Evolutionary conservation across 2,329 filamentous ascomycete genomes (phyloP), one percentile per base, ranked within the genome.

Genomic region (Pseudogymnoascus verrucosus): DNA sequence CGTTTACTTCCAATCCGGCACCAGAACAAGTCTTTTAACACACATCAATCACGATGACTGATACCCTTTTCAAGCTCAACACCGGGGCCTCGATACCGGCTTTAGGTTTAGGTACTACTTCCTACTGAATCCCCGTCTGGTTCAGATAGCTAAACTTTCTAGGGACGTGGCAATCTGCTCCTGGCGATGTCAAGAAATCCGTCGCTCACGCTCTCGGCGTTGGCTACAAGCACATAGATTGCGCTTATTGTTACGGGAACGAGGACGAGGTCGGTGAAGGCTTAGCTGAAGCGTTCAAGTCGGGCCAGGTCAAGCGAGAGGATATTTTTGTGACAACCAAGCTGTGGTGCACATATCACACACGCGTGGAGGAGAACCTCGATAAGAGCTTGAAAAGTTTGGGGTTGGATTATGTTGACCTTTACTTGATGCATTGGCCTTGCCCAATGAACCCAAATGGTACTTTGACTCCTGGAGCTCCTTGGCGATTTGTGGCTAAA

Each of bases 261-360:
- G 91, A 96, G 77, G 83, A 88, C 59, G 90, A 93, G 75, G 91
- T 96, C 14, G 91, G 91, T 67, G 79, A 87, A 72, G 91, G 89
- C 8, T 82, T 96, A 62, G 84, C 86, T 73, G 86, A 89, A 63
- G 89, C 88, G 19, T 85, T 93, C 71, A 81, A 79, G 34, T 78
- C 84, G 4, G 90, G 90, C 23, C 57, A 69, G 36, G 64, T 69
- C 37, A 71, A 70, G 6, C 69, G 76, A 12, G 66, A 71, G 26
- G 72, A 76, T 31, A 68, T 77, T 44, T 77, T 75, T 68, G 62
- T 76, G 57, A 76, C 74, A 19, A 72, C 74, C 63, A 78, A 78
- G 66, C 67, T 77, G 19, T 77, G 75, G 75, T 73, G 74, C 39
- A 74, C 74, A 23, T 69, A 73, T 64, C 74, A 75, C 54, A 60